Conservation (phyloP, 1,284 basidiomycete genomes). For the Baeospora myosura region DNA sequence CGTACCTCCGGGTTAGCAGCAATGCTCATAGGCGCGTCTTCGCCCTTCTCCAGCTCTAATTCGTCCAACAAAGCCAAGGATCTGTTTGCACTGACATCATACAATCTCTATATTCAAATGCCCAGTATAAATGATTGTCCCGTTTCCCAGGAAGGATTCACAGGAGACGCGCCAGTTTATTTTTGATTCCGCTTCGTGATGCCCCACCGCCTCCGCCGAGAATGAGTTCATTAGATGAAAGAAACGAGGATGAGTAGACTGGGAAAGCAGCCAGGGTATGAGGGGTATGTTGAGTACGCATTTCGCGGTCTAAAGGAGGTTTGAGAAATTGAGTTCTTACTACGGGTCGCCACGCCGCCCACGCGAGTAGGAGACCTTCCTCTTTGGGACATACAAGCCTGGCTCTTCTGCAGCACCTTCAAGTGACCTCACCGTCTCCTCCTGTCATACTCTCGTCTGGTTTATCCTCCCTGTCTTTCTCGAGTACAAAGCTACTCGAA, state of each 20-base stretch:
- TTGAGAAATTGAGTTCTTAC: no score
- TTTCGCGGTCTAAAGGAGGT: no score
- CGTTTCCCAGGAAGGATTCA: not conserved
- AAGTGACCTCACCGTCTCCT: no score
- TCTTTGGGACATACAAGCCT: no score
- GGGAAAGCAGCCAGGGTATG: constrained; percentile 76
- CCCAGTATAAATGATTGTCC: constrained; percentile 8
- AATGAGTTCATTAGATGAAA: constrained; percentile 66
- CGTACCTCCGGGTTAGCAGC: constrained; percentile 59
- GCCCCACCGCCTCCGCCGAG: constrained; percentile 87
- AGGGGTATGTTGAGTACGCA: constrained; percentile 74
- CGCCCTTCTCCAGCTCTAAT: constrained; percentile 67
- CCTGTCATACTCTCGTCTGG: no score
- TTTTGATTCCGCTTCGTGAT: constrained; percentile 79
- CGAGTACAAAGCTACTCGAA: no score
- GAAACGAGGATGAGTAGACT: constrained; percentile 83
- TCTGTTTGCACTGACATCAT: constrained; percentile 54
- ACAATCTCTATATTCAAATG: constrained; percentile 52
- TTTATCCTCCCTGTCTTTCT: no score
- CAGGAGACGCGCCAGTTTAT: constrained; percentile 69
- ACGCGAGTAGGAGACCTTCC: no score
- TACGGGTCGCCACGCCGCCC: no score
- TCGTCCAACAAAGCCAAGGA: constrained; percentile 59
- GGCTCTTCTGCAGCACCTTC: no score
- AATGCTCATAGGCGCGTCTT: constrained; percentile 94